Conservation (phyloP, 495 filamentous ascomycete genomes). For the Xylaria cubensis region DNA sequence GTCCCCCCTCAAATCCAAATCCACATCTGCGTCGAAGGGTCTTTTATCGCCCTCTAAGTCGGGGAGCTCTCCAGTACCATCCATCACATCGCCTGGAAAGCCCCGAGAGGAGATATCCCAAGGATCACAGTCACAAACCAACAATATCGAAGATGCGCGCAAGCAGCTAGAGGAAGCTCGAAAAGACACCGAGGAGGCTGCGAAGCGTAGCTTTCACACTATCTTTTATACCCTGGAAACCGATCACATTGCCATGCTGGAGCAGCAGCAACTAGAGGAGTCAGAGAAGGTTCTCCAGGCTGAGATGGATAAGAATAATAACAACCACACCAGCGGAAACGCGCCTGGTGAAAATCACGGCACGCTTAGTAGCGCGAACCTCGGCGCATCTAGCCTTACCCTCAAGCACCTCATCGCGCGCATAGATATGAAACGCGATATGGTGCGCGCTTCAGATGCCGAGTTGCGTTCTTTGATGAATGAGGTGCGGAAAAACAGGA, state of each 20-base stretch:
- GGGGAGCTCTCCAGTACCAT: slow-evolving; percentile 62
- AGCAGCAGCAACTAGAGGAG: slow-evolving; percentile 96
- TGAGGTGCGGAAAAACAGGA: slow-evolving; percentile 94
- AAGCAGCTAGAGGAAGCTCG: slow-evolving; percentile 94
- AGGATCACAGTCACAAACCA: slow-evolving; percentile 56
- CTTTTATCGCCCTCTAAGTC: slow-evolving; percentile 64
- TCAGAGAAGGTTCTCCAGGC: slow-evolving; percentile 94
- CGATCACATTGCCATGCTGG: slow-evolving; percentile 93
- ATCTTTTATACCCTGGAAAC: slow-evolving; percentile 94
- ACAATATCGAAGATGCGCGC: slow-evolving; percentile 81
- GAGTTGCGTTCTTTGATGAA: slow-evolving; percentile 92
- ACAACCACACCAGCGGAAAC: slow-evolving; percentile 53
- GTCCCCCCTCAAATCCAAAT: slow-evolving; percentile 68
- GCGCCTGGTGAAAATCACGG: slow-evolving; percentile 69
- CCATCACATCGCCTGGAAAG: slow-evolving; percentile 58
- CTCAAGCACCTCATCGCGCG: slow-evolving; percentile 94
- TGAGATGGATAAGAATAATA: slow-evolving; percentile 77
- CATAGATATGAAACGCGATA: slow-evolving; percentile 88
- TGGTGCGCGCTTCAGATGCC: slow-evolving; percentile 87
- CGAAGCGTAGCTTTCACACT: slow-evolving; percentile 86
- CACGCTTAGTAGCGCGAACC: slow-evolving; percentile 87
- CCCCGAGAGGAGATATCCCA: slow-evolving; percentile 49
- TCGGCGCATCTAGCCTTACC: slow-evolving; percentile 95
- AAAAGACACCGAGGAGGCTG: slow-evolving; percentile 89
- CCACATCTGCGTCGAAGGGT: slow-evolving; percentile 53